A percentile compares a stretch with the other conserved stretches of the same genome.
These are phyloP conservation scores for Plasmodium fragile DNA, from an alignment of 169 alveolate genomes.

Conservation along the genomic window DNA sequence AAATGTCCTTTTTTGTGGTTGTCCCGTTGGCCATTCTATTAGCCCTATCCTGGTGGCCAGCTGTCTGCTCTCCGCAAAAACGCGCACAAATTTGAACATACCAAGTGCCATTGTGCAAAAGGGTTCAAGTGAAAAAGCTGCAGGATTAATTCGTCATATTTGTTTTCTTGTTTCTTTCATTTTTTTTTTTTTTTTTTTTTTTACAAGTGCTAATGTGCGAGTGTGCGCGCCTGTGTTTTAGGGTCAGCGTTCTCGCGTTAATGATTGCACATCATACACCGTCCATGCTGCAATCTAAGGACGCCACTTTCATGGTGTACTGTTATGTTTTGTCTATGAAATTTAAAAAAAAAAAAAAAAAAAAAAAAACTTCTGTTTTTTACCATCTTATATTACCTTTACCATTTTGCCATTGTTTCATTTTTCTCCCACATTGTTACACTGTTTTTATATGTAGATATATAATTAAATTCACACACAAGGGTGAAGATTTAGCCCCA, in stretches of 20 bases:
- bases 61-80: neutral
- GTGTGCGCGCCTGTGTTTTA: neutral
- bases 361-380: neutral
- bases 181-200: neutral
- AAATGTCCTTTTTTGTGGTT: neutral
- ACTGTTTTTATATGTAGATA: neutral
- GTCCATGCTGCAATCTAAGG: neutral
- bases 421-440: neutral
- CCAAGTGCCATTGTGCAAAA: neutral
- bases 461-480: neutral
- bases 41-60: neutral
- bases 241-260: neutral
- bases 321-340: conserved; percentile 12
- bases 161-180: neutral
- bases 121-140: neutral
- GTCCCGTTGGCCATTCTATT: neutral
- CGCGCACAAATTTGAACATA: conserved; percentile 2
- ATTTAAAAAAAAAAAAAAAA: neutral
- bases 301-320: neutral
- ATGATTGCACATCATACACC: neutral
- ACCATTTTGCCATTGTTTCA: conserved; percentile 8
- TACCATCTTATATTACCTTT: neutral
- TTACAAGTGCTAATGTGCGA: neutral
- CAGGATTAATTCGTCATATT: neutral
- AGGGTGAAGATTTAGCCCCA: neutral